Evolutionary conservation across 129 eudicot genomes (phyloP).

Genomic region (Glebionis coronaria): DNA sequence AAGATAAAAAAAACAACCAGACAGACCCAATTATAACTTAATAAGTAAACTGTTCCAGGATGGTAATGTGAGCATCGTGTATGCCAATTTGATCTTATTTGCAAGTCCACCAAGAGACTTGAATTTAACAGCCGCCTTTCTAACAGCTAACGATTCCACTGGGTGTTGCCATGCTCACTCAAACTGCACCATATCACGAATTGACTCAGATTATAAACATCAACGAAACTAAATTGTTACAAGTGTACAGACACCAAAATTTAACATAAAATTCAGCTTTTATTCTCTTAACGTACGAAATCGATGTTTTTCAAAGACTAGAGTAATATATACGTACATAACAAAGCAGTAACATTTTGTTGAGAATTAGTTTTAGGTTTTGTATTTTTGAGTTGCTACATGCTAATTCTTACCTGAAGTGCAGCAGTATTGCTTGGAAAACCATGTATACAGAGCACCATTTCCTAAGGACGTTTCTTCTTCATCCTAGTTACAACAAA

Average conservation of each 20-base stretch:
- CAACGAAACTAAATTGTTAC: neutral
- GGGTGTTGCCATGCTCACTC: conserved; percentile 99
- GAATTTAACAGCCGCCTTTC: conserved; percentile 62
- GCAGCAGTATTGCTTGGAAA: conserved; percentile 82
- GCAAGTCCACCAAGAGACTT: conserved; percentile 74
- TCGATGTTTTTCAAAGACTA: too few species aligned
- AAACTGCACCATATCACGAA: conserved; percentile 57
- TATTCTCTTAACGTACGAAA: neutral
- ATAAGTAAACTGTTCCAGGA: too few species aligned
- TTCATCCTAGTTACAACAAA: conserved; percentile 78
- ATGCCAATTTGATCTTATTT: conserved; percentile 55
- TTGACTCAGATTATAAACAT: conserved; percentile 20
- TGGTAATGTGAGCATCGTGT: too few species aligned
- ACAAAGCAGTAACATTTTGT: too few species aligned
- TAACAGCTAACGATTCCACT: conserved; percentile 67
- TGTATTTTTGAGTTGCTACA: conserved; percentile 1
- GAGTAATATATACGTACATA: too few species aligned
- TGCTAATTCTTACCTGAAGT: conserved; percentile 57
- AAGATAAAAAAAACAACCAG: too few species aligned
- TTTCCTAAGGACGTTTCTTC: conserved; percentile 92
- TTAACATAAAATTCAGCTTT: neutral
- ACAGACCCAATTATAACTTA: too few species aligned
- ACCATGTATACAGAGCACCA: conserved; percentile 88
- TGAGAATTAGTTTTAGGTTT: neutral
- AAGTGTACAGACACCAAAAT: neutral